Evolutionary conservation across 2,329 filamentous ascomycete species (phyloP), one percentile per base, ranked within the genome.

Genomic region (Dryadomyces sulphureus): DNA sequence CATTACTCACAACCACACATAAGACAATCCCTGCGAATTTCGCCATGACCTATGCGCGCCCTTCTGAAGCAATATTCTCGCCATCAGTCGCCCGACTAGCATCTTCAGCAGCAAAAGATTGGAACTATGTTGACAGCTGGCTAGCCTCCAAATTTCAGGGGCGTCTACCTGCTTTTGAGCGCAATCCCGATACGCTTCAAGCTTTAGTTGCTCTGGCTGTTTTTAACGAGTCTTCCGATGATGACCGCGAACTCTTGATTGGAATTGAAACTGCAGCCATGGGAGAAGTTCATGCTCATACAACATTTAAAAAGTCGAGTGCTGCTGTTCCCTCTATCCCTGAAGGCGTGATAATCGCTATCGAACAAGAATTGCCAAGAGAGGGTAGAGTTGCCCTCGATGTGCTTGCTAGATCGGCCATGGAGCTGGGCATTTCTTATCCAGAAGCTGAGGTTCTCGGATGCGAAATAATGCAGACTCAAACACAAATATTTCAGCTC

Each of bases 51-150:
- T 62, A 64, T 48, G 56, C 64, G 11, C 58, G 59, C 2, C 53
- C 55, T 20, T 60, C 62, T 38, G 58, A 71, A 12, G 75, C 77
- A 50, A 79, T 83, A 47, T 83, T 82, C 63, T 82, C 79, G 4
- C 79, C 79, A 12, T 79, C 77, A 0, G 66, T 79, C 27, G 77
- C 78, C 45, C 81, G 86, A 49, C 80, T 84, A 50, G 84, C 86
- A 54, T 83, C 84, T 51, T 83, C 84, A 12, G 79, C 84, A 51
- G 84, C 87, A 41, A 89, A 90, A 59, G 89, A 95, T 63, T 96
- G 90, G 90, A 81, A 79, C 46, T 87, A 84, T 53, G 75, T 95
- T 54, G 87, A 93, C 62, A 69, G 70, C 55, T 96, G 90, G 89
- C 76, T 95, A 11, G 69, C 72, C 40, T 72, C 75, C 49, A 84